Conservation (phyloP, 192 early-diverging fungal species). For the Neocallimastix lanati region DNA sequence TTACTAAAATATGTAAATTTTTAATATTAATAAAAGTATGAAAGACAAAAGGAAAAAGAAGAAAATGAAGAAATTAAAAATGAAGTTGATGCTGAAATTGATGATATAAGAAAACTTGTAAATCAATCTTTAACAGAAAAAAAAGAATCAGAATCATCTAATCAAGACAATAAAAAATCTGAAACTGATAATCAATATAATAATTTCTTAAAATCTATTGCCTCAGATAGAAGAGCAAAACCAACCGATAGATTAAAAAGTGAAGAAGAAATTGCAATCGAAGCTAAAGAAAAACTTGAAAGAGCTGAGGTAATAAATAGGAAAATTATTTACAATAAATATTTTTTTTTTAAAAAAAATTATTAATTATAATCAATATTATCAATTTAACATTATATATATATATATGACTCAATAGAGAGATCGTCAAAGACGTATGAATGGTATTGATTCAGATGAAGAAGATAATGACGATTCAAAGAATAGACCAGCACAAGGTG, state of each 20-base stretch:
- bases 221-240: constrained; percentile 61
- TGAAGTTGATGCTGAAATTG: constrained; percentile 79
- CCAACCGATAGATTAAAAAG: constrained; percentile 85
- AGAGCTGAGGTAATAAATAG: background rate
- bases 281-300: constrained; percentile 70
- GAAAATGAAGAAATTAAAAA: constrained; percentile 60
- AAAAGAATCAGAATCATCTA: constrained; percentile 6
- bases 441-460: constrained; percentile 39
- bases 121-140: constrained; percentile 12
- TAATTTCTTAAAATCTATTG: constrained; percentile 57
- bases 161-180: constrained; percentile 11
- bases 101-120: constrained; percentile 58
- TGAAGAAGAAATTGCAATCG: constrained; percentile 76
- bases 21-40: no score
- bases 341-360: no score
- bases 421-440: constrained; percentile 58
- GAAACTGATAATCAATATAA: constrained; percentile 54
- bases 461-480: constrained; percentile 7
- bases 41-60: constrained; percentile 76
- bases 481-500: constrained; percentile 19
- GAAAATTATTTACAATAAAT: no score
- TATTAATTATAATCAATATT: no score
- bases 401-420: background rate
- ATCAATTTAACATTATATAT: no score
- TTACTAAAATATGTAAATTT: no score